Percentiles rank a stretch among this genome's conserved stretches.
Evolutionary conservation across 2,329 filamentous ascomycete species (phyloP).

Genomic region (Bipolaris zeicola): DNA sequence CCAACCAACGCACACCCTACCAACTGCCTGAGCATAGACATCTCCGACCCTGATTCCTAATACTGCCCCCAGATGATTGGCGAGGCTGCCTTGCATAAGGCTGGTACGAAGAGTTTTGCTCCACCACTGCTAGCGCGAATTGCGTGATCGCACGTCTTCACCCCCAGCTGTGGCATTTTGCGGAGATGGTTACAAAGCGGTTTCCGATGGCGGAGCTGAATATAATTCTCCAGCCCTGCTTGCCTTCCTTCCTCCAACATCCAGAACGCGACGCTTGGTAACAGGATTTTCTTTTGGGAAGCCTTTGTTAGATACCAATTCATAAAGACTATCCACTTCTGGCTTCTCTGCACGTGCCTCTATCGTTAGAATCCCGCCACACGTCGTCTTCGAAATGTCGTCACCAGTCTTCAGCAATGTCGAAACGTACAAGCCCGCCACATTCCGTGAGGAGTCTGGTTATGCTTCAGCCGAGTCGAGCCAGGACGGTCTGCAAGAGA

Average conservation of each 20-base stretch:
- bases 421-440: conserved; percentile 35
- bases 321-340: conserved; percentile 14
- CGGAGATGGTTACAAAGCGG: conserved; percentile 40
- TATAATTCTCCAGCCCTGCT: conserved; percentile 35
- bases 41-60: conserved; percentile 1
- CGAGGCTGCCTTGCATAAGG: conserved; percentile 26
- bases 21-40: conserved; percentile 18
- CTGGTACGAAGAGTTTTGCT: conserved; percentile 29
- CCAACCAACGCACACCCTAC: conserved; percentile 20
- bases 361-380: conserved; percentile 9
- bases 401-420: conserved; percentile 32
- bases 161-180: conserved; percentile 34
- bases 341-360: conserved; percentile 30
- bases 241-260: conserved; percentile 21
- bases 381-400: conserved; percentile 30
- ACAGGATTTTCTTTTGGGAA: conserved; percentile 28
- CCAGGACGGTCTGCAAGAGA: conserved; percentile 68
- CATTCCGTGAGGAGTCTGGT: conserved; percentile 71
- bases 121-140: conserved; percentile 37
- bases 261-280: conserved; percentile 29
- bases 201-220: conserved; percentile 35
- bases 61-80: conserved; percentile 29
- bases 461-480: conserved; percentile 76
- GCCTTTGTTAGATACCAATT: conserved; percentile 17
- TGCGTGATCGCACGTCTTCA: conserved; percentile 44